phyloP scores from a whole-genome alignment of 148 eudicot genomes.

The Salicornia ramosissima region DNA sequence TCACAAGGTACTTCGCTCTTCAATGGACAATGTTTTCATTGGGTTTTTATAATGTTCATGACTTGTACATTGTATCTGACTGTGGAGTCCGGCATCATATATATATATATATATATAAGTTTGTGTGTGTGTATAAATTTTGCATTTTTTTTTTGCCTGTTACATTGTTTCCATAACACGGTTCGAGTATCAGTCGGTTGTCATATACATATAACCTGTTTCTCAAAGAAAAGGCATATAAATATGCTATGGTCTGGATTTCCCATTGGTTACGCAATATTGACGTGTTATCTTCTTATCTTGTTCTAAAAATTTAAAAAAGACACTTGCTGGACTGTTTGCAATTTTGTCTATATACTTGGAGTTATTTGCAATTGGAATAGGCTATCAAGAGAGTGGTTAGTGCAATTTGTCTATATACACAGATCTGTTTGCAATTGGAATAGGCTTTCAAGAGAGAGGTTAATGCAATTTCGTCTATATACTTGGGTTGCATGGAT shows the following conservation, averaged over 20 bases:
- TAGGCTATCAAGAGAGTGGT: neutral
- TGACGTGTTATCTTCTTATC: neutral
- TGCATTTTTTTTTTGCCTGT: no score
- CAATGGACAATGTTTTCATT: no score
- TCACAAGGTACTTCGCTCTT: no score
- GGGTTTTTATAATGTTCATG: neutral
- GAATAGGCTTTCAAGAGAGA: neutral
- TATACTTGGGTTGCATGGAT: neutral
- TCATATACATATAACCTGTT: neutral
- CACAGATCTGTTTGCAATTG: no score
- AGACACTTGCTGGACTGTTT: neutral
- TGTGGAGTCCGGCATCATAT: neutral
- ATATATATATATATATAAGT: no score
- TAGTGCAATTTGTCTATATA: no score
- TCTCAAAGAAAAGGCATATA: neutral
- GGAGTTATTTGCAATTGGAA: no score
- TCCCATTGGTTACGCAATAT: neutral
- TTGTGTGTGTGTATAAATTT: no score
- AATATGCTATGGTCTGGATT: neutral
- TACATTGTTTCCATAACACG: neutral
- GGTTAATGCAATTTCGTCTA: neutral
- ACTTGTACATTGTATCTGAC: neutral
- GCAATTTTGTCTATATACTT: no score
- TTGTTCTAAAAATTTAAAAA: neutral
- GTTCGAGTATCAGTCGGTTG: neutral